Evolutionary conservation across 495 filamentous ascomycete species (phyloP).

Genomic region (Neurospora sp.): DNA sequence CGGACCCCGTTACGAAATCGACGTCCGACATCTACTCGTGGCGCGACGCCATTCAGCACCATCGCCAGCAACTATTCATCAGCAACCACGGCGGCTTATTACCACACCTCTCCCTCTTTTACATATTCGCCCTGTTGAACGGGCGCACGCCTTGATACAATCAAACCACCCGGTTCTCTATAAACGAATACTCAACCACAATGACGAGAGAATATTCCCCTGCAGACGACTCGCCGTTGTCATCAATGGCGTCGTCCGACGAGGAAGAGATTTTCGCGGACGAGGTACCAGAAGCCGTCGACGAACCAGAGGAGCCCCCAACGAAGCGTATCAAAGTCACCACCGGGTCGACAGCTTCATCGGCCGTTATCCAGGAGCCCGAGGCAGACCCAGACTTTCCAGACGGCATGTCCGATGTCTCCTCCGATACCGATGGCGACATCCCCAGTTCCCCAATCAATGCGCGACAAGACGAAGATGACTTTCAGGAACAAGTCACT

Average conservation of each 20-base stretch:
- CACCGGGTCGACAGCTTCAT: slow-evolving; percentile 34
- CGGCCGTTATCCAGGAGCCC: slow-evolving; percentile 33
- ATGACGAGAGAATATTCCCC: slow-evolving; percentile 25
- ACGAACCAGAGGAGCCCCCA: slow-evolving; percentile 30
- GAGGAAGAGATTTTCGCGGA: slow-evolving; percentile 41
- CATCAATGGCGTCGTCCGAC: slow-evolving; percentile 34
- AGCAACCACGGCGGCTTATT: neutral
- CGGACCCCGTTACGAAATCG: neutral
- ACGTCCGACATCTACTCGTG: neutral
- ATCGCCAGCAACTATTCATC: neutral
- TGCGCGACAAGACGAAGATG: slow-evolving; percentile 62
- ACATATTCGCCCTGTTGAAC: neutral
- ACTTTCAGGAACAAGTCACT: slow-evolving; percentile 82
- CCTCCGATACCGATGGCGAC: slow-evolving; percentile 77
- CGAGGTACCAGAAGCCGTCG: slow-evolving; percentile 25
- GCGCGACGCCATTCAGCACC: neutral
- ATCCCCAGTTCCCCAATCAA: slow-evolving; percentile 61
- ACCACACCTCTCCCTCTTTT: neutral
- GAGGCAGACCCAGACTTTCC: slow-evolving; percentile 30
- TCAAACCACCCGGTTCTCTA: neutral
- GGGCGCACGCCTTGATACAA: neutral
- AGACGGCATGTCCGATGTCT: slow-evolving; percentile 51
- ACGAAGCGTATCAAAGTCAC: slow-evolving; percentile 41
- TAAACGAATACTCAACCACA: neutral
- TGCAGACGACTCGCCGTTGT: slow-evolving; percentile 26